A percentile compares a stretch with the other conserved stretches of the same genome.
These are phyloP conservation scores for Cubamyces sp. DNA, from an alignment of 768 basidiomycete genomes.

Conservation along the genomic window DNA sequence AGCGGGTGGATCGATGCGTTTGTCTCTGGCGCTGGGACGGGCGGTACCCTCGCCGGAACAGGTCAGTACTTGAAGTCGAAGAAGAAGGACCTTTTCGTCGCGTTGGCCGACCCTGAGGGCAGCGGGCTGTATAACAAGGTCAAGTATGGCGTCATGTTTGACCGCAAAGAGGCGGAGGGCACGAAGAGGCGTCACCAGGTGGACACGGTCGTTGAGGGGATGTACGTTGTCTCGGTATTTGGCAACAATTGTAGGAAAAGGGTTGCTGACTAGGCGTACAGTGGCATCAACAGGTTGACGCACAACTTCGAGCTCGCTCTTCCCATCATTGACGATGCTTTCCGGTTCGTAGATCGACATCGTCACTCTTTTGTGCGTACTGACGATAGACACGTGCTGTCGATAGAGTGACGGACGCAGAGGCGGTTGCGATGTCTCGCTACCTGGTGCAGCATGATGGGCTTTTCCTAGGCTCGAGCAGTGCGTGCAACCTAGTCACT, in stretches of 20 bases:
- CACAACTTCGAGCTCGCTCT: slow-evolving; percentile 87
- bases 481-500: slow-evolving; percentile 95
- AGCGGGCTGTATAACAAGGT: slow-evolving; percentile 97
- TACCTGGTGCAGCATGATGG: slow-evolving; percentile 91
- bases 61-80: slow-evolving; percentile 81
- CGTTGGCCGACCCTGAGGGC: slow-evolving; percentile 90
- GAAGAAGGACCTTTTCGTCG: slow-evolving; percentile 66
- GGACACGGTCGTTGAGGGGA: slow-evolving; percentile 94
- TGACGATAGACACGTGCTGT: neutral
- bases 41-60: slow-evolving; percentile 90
- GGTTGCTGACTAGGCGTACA: slow-evolving; percentile 34
- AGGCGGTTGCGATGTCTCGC: slow-evolving; percentile 95
- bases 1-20: slow-evolving; percentile 83
- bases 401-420: slow-evolving; percentile 82
- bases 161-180: slow-evolving; percentile 90
- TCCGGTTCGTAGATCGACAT: slow-evolving; percentile 55
- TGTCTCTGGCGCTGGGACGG: slow-evolving; percentile 93
- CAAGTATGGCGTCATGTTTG: slow-evolving; percentile 94
- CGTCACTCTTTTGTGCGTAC: neutral
- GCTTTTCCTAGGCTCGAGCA: slow-evolving; percentile 93
- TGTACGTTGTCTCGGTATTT: slow-evolving; percentile 47
- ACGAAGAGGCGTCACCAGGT: slow-evolving; percentile 93
- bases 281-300: slow-evolving; percentile 92
- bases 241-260: neutral
- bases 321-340: slow-evolving; percentile 86